Evolutionary conservation across 2,329 filamentous ascomycete genomes (phyloP).

Genomic region (Diplodia seriata): DNA sequence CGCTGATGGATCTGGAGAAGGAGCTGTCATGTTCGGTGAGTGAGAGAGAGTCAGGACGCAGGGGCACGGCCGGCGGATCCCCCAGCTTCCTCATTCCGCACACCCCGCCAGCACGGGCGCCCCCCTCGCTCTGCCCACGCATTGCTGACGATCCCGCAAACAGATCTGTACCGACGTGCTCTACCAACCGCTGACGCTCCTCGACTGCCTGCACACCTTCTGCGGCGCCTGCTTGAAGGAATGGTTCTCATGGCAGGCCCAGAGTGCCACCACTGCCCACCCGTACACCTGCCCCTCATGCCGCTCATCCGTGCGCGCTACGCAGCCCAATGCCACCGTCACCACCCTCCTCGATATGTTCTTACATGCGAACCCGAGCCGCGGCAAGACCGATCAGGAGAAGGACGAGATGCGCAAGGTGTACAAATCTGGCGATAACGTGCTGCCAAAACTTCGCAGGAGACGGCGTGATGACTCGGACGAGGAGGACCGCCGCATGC

Average conservation of each 20-base stretch:
- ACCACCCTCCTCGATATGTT: slow-evolving; percentile 91
- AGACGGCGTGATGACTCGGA: slow-evolving; percentile 62
- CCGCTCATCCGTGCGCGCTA: slow-evolving; percentile 83
- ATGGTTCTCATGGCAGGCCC: slow-evolving; percentile 87
- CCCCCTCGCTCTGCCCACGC: not conserved
- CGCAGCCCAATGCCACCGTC: slow-evolving; percentile 87
- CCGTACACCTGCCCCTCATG: slow-evolving; percentile 92
- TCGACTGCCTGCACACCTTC: slow-evolving; percentile 94
- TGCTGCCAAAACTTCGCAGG: slow-evolving; percentile 67
- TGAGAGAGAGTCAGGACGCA: slow-evolving; percentile 38
- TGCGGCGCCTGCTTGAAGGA: slow-evolving; percentile 95
- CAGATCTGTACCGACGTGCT: slow-evolving; percentile 97
- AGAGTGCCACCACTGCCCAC: slow-evolving; percentile 59
- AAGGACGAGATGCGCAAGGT: slow-evolving; percentile 75
- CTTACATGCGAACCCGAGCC: slow-evolving; percentile 77
- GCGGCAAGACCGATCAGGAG: slow-evolving; percentile 72
- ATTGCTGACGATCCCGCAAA: slow-evolving; percentile 2
- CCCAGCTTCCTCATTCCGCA: slow-evolving; percentile 16
- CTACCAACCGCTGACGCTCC: slow-evolving; percentile 86
- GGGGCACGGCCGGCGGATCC: slow-evolving; percentile 28
- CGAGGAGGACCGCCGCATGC: slow-evolving; percentile 71
- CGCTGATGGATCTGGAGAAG: slow-evolving; percentile 74
- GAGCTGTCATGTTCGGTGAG: slow-evolving; percentile 94
- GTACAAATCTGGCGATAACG: slow-evolving; percentile 82
- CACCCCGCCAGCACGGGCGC: slow-evolving; percentile 14